These are phyloP conservation scores for Sclerotinia glacialis DNA, from an alignment of 2,329 filamentous ascomycete genomes.

Conservation along the genomic window DNA sequence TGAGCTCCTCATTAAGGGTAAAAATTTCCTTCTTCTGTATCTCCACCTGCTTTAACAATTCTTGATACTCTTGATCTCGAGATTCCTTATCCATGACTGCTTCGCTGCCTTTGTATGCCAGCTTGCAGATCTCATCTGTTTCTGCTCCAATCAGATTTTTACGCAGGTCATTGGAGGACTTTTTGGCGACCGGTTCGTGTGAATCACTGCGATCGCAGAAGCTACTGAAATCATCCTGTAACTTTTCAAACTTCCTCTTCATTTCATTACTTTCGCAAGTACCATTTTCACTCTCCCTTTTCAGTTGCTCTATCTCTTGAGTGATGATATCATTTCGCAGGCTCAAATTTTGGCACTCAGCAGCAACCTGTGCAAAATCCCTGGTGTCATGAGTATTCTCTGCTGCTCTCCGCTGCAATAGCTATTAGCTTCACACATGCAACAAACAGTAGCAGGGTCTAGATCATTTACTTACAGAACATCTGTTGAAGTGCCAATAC, in stretches of 20 bases:
- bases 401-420: background rate
- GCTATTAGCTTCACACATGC: background rate
- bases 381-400: background rate
- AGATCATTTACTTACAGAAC: background rate
- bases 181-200: background rate
- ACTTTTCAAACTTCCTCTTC: background rate
- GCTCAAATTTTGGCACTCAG: background rate
- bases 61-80: background rate
- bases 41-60: background rate
- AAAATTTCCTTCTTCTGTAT: background rate
- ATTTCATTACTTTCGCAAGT: background rate
- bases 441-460: background rate
- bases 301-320: background rate
- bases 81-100: background rate
- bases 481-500: background rate
- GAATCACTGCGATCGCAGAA: background rate
- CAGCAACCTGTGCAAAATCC: background rate
- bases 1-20: background rate
- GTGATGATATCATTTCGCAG: background rate
- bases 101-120: background rate
- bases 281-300: background rate
- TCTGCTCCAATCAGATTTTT: background rate
- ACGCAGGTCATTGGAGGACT: background rate
- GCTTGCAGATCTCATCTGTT: background rate
- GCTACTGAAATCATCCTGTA: background rate